Base-by-base conservation (phyloP, 2,329 filamentous ascomycete species). In the Colletotrichum sp. region DNA sequence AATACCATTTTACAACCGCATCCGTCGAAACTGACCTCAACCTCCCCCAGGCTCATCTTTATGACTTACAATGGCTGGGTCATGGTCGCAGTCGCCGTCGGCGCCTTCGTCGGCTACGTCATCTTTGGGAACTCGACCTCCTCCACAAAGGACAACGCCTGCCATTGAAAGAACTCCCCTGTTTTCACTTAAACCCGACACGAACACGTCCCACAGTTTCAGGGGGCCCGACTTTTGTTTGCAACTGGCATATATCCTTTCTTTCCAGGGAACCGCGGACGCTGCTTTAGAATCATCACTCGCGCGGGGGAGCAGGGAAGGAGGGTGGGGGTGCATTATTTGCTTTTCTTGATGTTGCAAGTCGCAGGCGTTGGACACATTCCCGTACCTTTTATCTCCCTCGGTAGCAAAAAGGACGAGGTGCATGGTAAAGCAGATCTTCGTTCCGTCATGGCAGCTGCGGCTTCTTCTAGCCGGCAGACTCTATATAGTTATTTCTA, bases 41-140 rank as follows among this genome's bases (percentile, higher is more conserved):
- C 44, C n/a, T 52, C 24, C 4, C 24, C 55, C 26, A 99, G 96
- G 97, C 89, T 99, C 77, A 87, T 99, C 26, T 99, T 99, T 86
- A 99, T 99, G 97, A 99, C 97, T n/a, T 99, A 99, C 87, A 99
- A 99, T 82, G 97, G 97, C 72, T 98, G 95, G 93, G 93, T 99
- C 80, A 99, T 99, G 97, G 86, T 98, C 79, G 92, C 96, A 5
- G 96, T 99, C 18, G 94, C 94, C 1, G 88, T 98, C 12, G 97
- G 97, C 18, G 96, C 96, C 0, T 98, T 98, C 79, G 85, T 98
- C 60, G 97, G 97, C 59, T 98, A 98, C 83, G 83, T 98, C 76
- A 81, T 94, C 60, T 99, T 98, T 86, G 94, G 95, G 18, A 90
- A 92, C 72, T 88, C 89, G 70, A 92, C 92, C 1, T 90, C 92